phyloP scores from a whole-genome alignment of 257 asterid genomes.

The Mitragyna speciosa region DNA sequence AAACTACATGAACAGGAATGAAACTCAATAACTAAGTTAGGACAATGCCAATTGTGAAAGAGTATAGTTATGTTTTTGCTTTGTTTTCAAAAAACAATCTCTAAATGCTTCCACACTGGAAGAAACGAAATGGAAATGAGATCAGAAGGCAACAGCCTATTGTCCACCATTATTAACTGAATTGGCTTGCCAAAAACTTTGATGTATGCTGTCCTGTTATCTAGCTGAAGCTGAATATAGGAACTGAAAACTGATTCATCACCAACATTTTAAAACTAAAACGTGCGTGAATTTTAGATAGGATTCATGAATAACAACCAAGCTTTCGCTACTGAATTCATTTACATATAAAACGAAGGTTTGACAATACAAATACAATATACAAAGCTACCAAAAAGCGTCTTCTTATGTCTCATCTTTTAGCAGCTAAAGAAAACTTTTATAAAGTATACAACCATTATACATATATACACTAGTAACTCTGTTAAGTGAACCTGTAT shows the following conservation, averaged over 20 bases:
- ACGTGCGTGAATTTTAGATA: neutral
- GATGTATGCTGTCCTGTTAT: neutral
- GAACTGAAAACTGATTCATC: neutral
- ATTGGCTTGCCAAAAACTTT: neutral
- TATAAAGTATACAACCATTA: neutral
- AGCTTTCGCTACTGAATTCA: neutral
- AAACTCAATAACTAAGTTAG: neutral
- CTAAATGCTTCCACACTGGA: neutral
- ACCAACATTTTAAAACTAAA: neutral
- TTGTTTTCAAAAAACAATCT: neutral
- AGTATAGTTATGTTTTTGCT: neutral
- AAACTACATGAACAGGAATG: neutral
- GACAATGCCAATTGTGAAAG: neutral
- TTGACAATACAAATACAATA: neutral
- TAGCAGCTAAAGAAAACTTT: neutral
- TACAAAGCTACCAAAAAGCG: constrained; percentile 12
- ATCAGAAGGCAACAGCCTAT: neutral
- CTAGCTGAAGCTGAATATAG: neutral
- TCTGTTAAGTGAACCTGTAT: neutral
- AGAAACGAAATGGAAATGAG: neutral
- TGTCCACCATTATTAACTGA: neutral
- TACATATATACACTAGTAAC: constrained; percentile 2
- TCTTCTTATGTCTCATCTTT: neutral
- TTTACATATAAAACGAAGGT: constrained; percentile 10
- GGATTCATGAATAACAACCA: neutral